A percentile compares a stretch with the other conserved stretches of the same genome.
These are phyloP conservation scores for Botrytis tulipae DNA, from an alignment of 2,329 filamentous ascomycete species.

Conservation along the genomic window DNA sequence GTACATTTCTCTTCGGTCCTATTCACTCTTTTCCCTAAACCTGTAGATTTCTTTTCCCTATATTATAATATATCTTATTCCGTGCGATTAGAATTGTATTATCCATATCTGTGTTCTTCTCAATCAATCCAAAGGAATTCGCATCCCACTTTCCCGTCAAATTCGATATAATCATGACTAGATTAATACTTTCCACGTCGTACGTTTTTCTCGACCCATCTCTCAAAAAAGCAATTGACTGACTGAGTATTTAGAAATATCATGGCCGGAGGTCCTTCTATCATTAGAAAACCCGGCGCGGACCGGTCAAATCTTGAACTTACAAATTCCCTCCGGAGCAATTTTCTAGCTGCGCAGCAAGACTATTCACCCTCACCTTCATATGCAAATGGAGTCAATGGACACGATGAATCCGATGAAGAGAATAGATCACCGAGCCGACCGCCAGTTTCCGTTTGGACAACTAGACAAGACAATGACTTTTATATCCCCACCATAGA, in stretches of 20 bases:
- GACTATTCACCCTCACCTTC: constrained; percentile 47
- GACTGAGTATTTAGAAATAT: constrained; percentile 36
- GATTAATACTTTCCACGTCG: constrained; percentile 83
- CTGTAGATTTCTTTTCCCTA: not conserved
- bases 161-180: constrained; percentile 54
- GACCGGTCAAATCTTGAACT: constrained; percentile 92
- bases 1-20: constrained; percentile 2
- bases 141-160: constrained; percentile 12
- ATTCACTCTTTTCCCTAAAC: not conserved
- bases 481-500: constrained; percentile 79
- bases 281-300: constrained; percentile 74
- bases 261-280: constrained; percentile 77
- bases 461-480: constrained; percentile 55
- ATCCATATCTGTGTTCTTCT: not conserved
- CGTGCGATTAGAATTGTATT: not conserved
- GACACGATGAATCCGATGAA: constrained; percentile 36
- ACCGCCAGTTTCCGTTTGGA: constrained; percentile 58
- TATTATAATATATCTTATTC: not conserved
- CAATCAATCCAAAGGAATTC: not conserved
- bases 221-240: constrained; percentile 15
- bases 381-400: constrained; percentile 41
- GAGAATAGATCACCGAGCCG: constrained; percentile 32
- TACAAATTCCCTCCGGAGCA: constrained; percentile 80
- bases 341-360: constrained; percentile 73
- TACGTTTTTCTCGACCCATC: constrained; percentile 46